Percentiles rank a stretch among this genome's conserved stretches.
Evolutionary conservation across 2,329 filamentous ascomycete species (phyloP).

Genomic region (Rasamsonia emersonii): DNA sequence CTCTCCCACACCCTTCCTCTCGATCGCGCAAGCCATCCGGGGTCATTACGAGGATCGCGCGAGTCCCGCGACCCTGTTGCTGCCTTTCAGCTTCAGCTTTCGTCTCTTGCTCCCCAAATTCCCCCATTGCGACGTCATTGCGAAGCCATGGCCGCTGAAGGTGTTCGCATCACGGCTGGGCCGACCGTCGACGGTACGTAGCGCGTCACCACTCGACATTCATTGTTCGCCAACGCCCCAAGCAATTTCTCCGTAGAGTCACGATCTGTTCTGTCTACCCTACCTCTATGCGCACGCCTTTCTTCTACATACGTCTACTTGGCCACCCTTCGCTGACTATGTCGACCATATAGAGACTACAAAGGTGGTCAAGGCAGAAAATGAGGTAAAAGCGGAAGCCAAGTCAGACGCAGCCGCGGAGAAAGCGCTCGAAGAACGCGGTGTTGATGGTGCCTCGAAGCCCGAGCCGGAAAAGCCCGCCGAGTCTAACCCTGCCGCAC

Average conservation of each 20-base stretch:
- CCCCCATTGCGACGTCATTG: slow-evolving; percentile 17
- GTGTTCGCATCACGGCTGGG: slow-evolving; percentile 3
- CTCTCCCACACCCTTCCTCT: neutral
- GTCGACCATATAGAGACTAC: too few species aligned
- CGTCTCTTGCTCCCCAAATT: slow-evolving; percentile 9
- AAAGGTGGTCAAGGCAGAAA: slow-evolving; percentile 7
- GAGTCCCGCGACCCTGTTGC: neutral
- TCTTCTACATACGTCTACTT: too few species aligned
- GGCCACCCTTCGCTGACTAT: too few species aligned
- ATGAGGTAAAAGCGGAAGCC: slow-evolving; percentile 3
- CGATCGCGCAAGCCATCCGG: too few species aligned
- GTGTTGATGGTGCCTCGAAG: neutral
- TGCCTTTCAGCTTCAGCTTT: slow-evolving; percentile 6
- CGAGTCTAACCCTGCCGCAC: neutral
- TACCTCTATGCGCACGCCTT: too few species aligned
- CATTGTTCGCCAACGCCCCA: slow-evolving; percentile 5
- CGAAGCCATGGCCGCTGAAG: slow-evolving; percentile 20
- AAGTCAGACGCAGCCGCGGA: slow-evolving; percentile 1
- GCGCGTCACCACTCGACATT: too few species aligned
- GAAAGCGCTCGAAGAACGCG: neutral
- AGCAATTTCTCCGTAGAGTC: too few species aligned
- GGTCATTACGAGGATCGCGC: too few species aligned
- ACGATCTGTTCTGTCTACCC: too few species aligned
- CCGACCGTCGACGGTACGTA: slow-evolving; percentile 1
- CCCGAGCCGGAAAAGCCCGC: too few species aligned